A percentile compares a stretch with the other conserved stretches of the same genome.
phyloP scores from a whole-genome alignment of 495 filamentous ascomycete species.

The Alectoria sarmentosa region DNA sequence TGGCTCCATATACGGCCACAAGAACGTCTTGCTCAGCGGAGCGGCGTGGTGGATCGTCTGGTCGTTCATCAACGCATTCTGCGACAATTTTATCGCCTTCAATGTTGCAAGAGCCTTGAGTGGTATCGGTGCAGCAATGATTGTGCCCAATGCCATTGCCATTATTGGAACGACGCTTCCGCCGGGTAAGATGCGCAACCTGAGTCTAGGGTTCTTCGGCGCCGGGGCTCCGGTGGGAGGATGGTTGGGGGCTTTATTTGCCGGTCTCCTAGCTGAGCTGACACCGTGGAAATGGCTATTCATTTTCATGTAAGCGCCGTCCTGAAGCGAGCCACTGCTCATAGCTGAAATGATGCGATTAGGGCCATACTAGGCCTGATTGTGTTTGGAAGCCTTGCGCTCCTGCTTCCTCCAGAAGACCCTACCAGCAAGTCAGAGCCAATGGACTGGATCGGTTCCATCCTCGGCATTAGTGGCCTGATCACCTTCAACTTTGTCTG shows the following conservation, averaged over 20 bases:
- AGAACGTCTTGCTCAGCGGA: slow-evolving; percentile 37
- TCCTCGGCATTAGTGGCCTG: slow-evolving; percentile 38
- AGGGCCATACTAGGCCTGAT: slow-evolving; percentile 35
- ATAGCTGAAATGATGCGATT: not conserved
- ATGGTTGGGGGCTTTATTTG: slow-evolving; percentile 37
- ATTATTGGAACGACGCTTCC: slow-evolving; percentile 41
- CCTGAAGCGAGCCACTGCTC: not conserved
- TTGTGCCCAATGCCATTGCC: slow-evolving; percentile 43
- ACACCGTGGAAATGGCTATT: slow-evolving; percentile 46
- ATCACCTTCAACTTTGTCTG: slow-evolving; percentile 50
- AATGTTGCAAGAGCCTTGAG: slow-evolving; percentile 35
- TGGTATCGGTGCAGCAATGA: slow-evolving; percentile 40
- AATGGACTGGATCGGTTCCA: slow-evolving; percentile 44
- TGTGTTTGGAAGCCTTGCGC: slow-evolving; percentile 30
- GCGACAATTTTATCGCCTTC: slow-evolving; percentile 38
- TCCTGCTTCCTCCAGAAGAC: slow-evolving; percentile 35
- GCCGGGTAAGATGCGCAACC: slow-evolving; percentile 40
- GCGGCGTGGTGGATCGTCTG: slow-evolving; percentile 35
- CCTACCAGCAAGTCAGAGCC: slow-evolving; percentile 38
- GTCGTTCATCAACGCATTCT: slow-evolving; percentile 37
- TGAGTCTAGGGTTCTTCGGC: slow-evolving; percentile 45
- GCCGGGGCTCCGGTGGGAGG: slow-evolving; percentile 45
- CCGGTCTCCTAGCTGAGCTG: slow-evolving; percentile 38
- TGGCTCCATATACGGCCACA: slow-evolving; percentile 45
- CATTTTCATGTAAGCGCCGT: slow-evolving; percentile 37